Evolutionary conservation across 2,329 filamentous ascomycete species (phyloP), one percentile per base, ranked within the genome.

Genomic region (Talaromyces sp.): DNA sequence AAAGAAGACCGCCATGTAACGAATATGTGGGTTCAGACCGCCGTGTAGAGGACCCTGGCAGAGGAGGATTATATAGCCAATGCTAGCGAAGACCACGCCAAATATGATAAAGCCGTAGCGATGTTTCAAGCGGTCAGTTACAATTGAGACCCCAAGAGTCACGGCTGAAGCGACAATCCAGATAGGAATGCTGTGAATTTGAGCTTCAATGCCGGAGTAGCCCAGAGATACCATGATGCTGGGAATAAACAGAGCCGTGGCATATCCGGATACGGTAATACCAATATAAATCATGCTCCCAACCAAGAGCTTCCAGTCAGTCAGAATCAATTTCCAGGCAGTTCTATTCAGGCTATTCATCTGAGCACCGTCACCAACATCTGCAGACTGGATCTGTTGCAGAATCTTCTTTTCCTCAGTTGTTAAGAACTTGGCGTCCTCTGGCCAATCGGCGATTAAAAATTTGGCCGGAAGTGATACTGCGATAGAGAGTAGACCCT

Each of bases 111-210:
- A 79, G 3, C 70, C 66, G 65, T 75, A 78, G 11, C 78, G 72
- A 60, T 76, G 73, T 45, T 71, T 71, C 31, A 73, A 61, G n/a
- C 67, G 68, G 48, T 75, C 73, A 35, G 74, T 74, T 52, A 72
- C 19, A 27, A 73, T 68, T 6, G 74, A 74, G 11, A 71, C 70
- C 39, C 67, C 65, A 14, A 78, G 57, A 5, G 72, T 72, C 48
- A 72, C 69, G 5, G 71, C 66, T 3, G 72, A 71, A 2, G 74
- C 75, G 16, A 73, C 74, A 45, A 71, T 68, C 69, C 73, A 75
- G 66, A 77, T 70, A 1, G 77, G 77, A 43, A 78, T 77, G 56
- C 70, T 73, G 62, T 77, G 74, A 37, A 77, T 70, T 65, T 78
- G 77, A 24, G 74, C 74, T 41, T 71, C 63, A 57, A 72, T 68